These are phyloP conservation scores for Magnolia officinalis DNA, from an alignment of 164 flowering plant genomes.

Conservation along the genomic window DNA sequence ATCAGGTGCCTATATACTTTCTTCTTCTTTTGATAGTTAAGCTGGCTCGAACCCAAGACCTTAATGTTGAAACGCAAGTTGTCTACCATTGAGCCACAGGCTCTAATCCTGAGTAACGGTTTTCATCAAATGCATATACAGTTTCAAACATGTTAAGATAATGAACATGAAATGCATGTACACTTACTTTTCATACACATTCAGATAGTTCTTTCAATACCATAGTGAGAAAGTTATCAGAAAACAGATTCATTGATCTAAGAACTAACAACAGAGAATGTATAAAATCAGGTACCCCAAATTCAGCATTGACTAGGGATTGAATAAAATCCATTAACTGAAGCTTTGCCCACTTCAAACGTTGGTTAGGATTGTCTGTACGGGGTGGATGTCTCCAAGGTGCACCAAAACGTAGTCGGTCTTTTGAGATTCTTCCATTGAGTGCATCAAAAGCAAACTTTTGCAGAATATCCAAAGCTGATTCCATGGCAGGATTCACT, in stretches of 20 bases:
- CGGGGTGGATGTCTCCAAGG: conserved; percentile 98
- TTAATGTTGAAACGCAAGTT: too few species aligned
- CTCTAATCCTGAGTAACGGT: too few species aligned
- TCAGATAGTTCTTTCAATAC: neutral
- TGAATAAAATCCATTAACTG: conserved; percentile 89
- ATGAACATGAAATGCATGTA: neutral
- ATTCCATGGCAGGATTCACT: conserved; percentile 97
- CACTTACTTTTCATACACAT: neutral
- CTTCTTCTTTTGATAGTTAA: too few species aligned
- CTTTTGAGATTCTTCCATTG: conserved; percentile 60
- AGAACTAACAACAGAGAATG: neutral
- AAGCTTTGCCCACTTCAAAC: conserved; percentile 80
- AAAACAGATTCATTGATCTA: neutral
- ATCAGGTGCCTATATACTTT: too few species aligned
- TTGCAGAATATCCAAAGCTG: conserved; percentile 54
- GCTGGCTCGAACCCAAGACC: too few species aligned
- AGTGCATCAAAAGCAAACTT: conserved; percentile 68
- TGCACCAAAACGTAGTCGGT: conserved; percentile 82
- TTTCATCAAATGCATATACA: too few species aligned
- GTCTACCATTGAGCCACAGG: too few species aligned
- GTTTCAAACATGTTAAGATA: too few species aligned
- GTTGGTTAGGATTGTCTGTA: conserved; percentile 31
- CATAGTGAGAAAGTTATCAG: neutral
- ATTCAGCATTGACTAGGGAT: conserved; percentile 63
- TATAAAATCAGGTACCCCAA: conserved; percentile 55